phyloP scores from a whole-genome alignment of 2,329 filamentous ascomycete species.

The Keithomyces neogunnii region DNA sequence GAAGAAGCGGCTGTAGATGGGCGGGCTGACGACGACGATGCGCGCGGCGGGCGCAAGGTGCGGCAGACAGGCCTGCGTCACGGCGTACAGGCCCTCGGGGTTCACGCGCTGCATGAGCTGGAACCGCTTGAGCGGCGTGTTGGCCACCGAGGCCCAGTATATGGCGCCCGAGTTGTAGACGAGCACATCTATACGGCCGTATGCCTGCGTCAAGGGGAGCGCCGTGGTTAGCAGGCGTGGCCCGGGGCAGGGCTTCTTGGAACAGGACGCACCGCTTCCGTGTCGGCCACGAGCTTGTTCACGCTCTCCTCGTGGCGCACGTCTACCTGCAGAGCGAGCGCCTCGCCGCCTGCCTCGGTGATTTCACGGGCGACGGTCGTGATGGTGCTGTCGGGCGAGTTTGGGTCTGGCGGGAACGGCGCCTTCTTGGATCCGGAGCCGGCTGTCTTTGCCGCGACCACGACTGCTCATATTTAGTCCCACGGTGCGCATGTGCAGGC shows the following conservation, averaged over 20 bases:
- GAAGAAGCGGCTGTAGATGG: conserved; percentile 81
- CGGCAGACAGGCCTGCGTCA: conserved; percentile 60
- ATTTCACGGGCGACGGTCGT: conserved; percentile 74
- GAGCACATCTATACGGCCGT: conserved; percentile 61
- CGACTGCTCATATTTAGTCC: conserved; percentile 38
- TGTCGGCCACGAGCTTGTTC: conserved; percentile 47
- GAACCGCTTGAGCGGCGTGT: conserved; percentile 69
- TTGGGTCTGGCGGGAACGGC: conserved; percentile 68
- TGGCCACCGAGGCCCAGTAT: conserved; percentile 70
- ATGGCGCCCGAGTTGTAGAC: conserved; percentile 82
- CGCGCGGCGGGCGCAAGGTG: conserved; percentile 52
- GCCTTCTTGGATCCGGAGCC: conserved; percentile 48
- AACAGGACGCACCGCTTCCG: conserved; percentile 29
- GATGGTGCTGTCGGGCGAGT: conserved; percentile 67
- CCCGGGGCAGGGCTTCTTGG: background rate
- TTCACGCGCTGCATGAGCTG: conserved; percentile 71
- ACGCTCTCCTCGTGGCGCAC: conserved; percentile 57
- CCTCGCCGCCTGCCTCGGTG: conserved; percentile 50
- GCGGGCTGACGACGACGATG: conserved; percentile 72
- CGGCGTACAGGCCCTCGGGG: conserved; percentile 65
- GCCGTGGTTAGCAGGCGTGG: too few species aligned
- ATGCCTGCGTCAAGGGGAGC: conserved; percentile 26
- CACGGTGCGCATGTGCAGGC: background rate
- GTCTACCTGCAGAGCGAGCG: conserved; percentile 61
- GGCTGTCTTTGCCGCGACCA: conserved; percentile 68